Base-by-base conservation (phyloP, 176 grass and related monocot genomes). In the Phoenix roebelenii region DNA sequence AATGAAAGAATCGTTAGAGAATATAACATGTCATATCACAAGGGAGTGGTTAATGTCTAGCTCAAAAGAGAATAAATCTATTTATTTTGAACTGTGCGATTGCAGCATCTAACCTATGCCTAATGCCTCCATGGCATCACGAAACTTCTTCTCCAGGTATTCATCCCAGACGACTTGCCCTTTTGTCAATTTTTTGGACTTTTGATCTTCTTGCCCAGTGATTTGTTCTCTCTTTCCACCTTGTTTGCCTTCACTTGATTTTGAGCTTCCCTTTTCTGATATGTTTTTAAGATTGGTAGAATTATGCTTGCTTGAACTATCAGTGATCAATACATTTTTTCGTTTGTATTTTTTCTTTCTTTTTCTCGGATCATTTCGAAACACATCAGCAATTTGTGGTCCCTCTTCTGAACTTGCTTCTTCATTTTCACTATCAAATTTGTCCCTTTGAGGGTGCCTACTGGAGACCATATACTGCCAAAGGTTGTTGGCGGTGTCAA, bases 61-160 rank as follows among this genome's bases (percentile, higher is more conserved):
- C 26, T 28, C 26, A 28, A 28, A 28, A 28, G 26, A 28, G 26
- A 28, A 28, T 28, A 28, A 28, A 28, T 28, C 26, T 28, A 28
- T 28, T 28, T 28, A 28, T 28, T 28, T 28, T 3, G 26, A 28
- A 4, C 26, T 28, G 26, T 28, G 26, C 5, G 26, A 4, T 4
- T 28, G 26, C 26, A 28, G 26, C 26, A 28, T 28, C 26, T 28
- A 28, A 28, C 26, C 26, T 28, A 28, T 63, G 48, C 74, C 74
- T 58, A 77, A 74, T 26, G 68, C 55, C 25, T 77, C 20, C 22
- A 68, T 25, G 44, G 74, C 80, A 22, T 58, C 15, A 4, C 62
- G 10, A 57, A 82, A 77, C 58, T 72, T 82, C 3, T 7, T 61
- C 20, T 82, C 25, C 1, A 82, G 51, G 26, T 22, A 67, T 32